Evolutionary conservation across 2,329 filamentous ascomycete genomes (phyloP).

Genomic region (Claviceps pazoutovae): DNA sequence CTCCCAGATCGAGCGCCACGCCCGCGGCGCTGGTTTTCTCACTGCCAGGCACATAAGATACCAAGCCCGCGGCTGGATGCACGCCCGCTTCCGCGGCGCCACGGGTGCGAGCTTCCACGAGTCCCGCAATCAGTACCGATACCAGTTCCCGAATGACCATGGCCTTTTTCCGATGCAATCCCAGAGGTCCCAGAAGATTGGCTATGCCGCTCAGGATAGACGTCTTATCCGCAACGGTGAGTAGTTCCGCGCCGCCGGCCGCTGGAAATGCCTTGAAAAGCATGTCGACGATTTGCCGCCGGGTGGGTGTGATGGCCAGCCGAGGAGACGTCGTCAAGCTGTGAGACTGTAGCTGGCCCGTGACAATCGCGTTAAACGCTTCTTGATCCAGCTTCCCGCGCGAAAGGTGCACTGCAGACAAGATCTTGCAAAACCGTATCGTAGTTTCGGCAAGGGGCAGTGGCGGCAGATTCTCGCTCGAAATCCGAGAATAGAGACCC

Average conservation of each 20-base stretch:
- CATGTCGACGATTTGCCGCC: constrained; percentile 49
- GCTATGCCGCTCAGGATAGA: constrained; percentile 76
- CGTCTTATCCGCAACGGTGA: constrained; percentile 63
- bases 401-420: constrained; percentile 52
- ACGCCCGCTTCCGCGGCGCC: constrained; percentile 94
- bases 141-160: constrained; percentile 80
- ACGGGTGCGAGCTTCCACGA: constrained; percentile 81
- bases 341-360: constrained; percentile 41
- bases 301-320: constrained; percentile 40
- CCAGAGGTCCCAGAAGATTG: constrained; percentile 66
- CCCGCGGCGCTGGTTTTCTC: constrained; percentile 36
- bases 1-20: constrained; percentile 42
- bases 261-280: constrained; percentile 60
- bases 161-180: constrained; percentile 77
- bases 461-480: constrained; percentile 55
- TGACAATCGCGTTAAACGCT: constrained; percentile 50
- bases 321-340: constrained; percentile 37
- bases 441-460: constrained; percentile 59
- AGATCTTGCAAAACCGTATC: constrained; percentile 57
- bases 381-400: constrained; percentile 47
- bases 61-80: constrained; percentile 78
- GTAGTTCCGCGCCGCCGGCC: constrained; percentile 45
- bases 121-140: constrained; percentile 64
- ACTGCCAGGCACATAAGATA: constrained; percentile 48
- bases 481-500: constrained; percentile 57